Evolutionary conservation across 129 eudicot genomes (phyloP).

Genomic region (Artemisia annua): DNA sequence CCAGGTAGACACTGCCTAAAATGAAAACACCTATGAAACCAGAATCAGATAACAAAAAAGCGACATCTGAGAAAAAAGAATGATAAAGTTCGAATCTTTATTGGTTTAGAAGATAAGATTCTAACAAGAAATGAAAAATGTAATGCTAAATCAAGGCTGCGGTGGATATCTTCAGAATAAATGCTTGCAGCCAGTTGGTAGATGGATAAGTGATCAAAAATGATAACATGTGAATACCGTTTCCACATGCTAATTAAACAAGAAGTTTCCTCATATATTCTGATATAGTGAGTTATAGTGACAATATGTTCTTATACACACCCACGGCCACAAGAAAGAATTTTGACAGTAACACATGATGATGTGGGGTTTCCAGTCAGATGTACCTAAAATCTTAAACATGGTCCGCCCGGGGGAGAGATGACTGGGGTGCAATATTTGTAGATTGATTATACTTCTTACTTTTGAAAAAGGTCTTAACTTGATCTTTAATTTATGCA

Average conservation of each 20-base stretch:
- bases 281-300: constrained; percentile 17
- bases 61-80: constrained; percentile 28
- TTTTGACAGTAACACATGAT: constrained; percentile 4
- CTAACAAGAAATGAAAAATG: constrained; percentile 20
- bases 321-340: constrained; percentile 18
- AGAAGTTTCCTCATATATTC: constrained; percentile 36
- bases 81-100: constrained; percentile 27
- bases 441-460: no score
- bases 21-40: constrained; percentile 34
- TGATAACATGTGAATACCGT: constrained; percentile 37
- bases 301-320: constrained; percentile 21
- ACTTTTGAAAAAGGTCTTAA: no score
- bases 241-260: constrained; percentile 34
- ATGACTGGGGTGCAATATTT: neutral
- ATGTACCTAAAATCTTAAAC: neutral
- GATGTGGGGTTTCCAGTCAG: neutral
- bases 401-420: neutral
- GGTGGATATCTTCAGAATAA: constrained; percentile 33
- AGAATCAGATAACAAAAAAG: constrained; percentile 30
- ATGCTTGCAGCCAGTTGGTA: constrained; percentile 38
- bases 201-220: constrained; percentile 21
- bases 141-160: constrained; percentile 18
- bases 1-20: constrained; percentile 41
- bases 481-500: no score
- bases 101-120: neutral